Evolutionary conservation across 805 yeast species (phyloP).

Genomic region (Saccharomyces mikatae): DNA sequence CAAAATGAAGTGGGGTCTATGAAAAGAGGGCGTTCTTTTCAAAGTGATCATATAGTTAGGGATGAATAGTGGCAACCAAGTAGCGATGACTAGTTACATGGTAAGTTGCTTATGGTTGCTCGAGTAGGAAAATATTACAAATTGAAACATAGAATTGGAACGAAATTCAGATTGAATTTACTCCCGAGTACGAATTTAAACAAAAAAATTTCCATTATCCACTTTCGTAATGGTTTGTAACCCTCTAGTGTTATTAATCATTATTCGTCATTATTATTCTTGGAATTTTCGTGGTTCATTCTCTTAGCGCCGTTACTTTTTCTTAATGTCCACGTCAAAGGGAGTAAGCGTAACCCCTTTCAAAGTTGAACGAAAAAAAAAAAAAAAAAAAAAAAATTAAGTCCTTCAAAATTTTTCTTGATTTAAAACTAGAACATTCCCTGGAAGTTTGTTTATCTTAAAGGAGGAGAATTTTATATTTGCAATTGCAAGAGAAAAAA

Average conservation of each 20-base stretch:
- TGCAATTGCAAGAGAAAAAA: background rate
- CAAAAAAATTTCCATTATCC: no score
- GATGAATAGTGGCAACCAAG: background rate
- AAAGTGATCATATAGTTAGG: background rate
- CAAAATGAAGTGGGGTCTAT: background rate
- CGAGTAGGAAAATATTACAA: background rate
- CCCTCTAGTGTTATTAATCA: no score
- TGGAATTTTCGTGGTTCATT: background rate
- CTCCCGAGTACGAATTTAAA: background rate
- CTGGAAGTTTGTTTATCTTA: background rate
- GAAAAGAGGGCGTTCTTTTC: background rate
- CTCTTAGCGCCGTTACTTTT: background rate
- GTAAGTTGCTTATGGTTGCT: background rate
- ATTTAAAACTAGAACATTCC: background rate
- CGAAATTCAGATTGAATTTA: background rate
- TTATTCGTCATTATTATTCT: no score
- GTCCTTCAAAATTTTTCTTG: background rate
- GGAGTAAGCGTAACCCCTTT: background rate
- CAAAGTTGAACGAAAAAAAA: background rate
- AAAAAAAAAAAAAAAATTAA: background rate
- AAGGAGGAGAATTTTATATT: background rate
- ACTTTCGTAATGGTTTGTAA: no score
- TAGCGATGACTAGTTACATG: background rate
- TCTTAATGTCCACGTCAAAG: background rate
- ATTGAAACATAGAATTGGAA: no score